Conservation (phyloP, 805 yeast genomes). For the Monosporozyma aquatica region DNA sequence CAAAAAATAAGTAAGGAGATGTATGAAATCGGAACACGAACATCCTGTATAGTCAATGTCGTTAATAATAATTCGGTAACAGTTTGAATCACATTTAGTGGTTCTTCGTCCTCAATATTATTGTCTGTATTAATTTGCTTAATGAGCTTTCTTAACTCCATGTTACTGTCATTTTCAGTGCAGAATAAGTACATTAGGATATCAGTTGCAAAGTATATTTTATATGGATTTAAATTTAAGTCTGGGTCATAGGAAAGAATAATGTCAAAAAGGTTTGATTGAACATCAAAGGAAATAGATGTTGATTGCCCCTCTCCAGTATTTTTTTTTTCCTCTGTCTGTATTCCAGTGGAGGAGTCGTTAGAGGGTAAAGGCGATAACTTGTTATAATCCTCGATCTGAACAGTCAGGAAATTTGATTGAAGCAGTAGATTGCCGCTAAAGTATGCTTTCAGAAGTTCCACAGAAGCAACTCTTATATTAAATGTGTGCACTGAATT, state of each 20-base stretch:
- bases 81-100: conserved; percentile 61
- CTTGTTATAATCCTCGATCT: conserved; percentile 39
- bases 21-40: conserved; percentile 71
- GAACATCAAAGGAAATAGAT: conserved; percentile 25
- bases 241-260: conserved; percentile 71
- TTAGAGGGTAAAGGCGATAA: not conserved
- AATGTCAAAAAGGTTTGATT: conserved; percentile 52
- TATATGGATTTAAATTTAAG: conserved; percentile 71
- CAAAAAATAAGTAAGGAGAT: conserved; percentile 64
- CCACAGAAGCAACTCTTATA: conserved; percentile 62
- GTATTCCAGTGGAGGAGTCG: not conserved
- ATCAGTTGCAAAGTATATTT: conserved; percentile 72
- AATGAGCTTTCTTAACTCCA: conserved; percentile 41
- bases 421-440: conserved; percentile 54
- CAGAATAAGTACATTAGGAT: conserved; percentile 51
- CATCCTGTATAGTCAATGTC: conserved; percentile 52
- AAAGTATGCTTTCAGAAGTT: conserved; percentile 60
- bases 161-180: conserved; percentile 35
- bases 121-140: conserved; percentile 45
- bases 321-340: conserved; percentile 14
- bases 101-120: conserved; percentile 42
- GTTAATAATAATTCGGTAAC: conserved; percentile 65
- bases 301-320: not conserved
- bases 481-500: conserved; percentile 83
- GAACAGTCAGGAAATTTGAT: conserved; percentile 54